These are phyloP conservation scores for Aspergillus sp. DNA, from an alignment of 2,329 filamentous ascomycete genomes.

Conservation along the genomic window DNA sequence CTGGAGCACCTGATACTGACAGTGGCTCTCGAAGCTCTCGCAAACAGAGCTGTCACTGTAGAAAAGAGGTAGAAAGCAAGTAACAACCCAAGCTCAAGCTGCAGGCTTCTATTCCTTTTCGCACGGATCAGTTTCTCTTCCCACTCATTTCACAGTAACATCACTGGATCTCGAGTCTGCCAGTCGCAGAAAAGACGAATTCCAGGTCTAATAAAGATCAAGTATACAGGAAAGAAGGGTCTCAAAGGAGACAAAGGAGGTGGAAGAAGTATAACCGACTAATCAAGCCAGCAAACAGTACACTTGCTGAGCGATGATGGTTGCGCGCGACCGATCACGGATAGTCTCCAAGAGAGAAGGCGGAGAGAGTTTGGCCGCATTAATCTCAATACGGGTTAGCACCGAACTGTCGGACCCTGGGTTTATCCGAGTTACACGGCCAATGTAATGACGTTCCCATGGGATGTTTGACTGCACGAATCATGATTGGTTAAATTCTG, in stretches of 20 bases:
- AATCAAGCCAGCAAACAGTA: constrained; percentile 20
- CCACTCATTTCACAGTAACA: constrained; percentile 29
- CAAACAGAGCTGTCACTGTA: neutral
- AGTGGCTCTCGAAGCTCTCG: neutral
- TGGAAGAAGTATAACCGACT: constrained; percentile 8
- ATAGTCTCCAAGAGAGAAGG: constrained; percentile 32
- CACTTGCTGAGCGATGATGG: constrained; percentile 25
- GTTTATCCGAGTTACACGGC: constrained; percentile 25
- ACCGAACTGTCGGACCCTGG: constrained; percentile 19
- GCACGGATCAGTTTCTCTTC: constrained; percentile 24
- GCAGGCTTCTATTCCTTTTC: constrained; percentile 20
- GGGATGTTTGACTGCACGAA: constrained; percentile 2
- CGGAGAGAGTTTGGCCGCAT: constrained; percentile 33
- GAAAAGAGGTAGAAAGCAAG: constrained; percentile 6
- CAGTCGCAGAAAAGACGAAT: constrained; percentile 7
- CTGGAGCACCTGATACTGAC: constrained; percentile 4
- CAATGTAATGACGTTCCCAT: constrained; percentile 1
- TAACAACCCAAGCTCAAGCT: constrained; percentile 13
- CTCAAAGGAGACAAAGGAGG: constrained; percentile 1
- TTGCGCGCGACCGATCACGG: constrained; percentile 42
- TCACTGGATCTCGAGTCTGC: constrained; percentile 23
- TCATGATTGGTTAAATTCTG: constrained; percentile 7
- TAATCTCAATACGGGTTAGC: constrained; percentile 25
- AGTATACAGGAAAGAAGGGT: neutral
- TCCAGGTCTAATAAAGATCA: neutral